Evolutionary conservation across 768 basidiomycete species (phyloP), one percentile per base, ranked within the genome.

Genomic region (Suillus fuscotomentosus): DNA sequence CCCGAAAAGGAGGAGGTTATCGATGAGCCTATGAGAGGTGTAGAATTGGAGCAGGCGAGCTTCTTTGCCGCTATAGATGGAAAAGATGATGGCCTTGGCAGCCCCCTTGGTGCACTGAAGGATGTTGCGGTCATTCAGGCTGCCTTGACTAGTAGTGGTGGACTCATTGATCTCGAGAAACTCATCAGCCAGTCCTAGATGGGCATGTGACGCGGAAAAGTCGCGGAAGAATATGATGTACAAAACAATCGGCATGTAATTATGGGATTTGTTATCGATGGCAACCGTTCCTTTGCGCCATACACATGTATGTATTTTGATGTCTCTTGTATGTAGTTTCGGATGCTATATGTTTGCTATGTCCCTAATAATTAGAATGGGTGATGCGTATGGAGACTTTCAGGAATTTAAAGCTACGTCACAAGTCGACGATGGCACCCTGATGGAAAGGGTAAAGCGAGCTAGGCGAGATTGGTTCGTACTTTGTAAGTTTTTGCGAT

Each of bases 111-210:
- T n/a, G 87, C 92, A 38, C 75, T 96, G 66, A 78, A 78, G 66
- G 94, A 95, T 72, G 86, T 96, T 38, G 91, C 89, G 27, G 80
- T 94, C 69, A 89, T 96, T 64, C 82, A 95, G 77, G 92, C 90
- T 34, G 85, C 84, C 36, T 78, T 95, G 79, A 88, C 83, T 45
- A 89, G 88, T 68, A 76, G 83, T 22, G 91, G 91, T 7, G 70
- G 78, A 64, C 72, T 83, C 45, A 81, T 94, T 3, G 85, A 90
- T 73, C 76, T 94, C 56, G 71, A 72, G 60, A 79, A 74, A 66
- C 70, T 81, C 1, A 71, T 75, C 20, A 0, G 68, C 22, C 57
- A 60, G 7, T 51, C 48, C n/a, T 63, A 61, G 36, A 57, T 22
- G 3, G 20, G 5, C 50, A 7, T 54, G 8, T 15, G 11, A 22